Evolutionary conservation across 2,329 filamentous ascomycete species (phyloP).

Genomic region (Phialophora expanda): DNA sequence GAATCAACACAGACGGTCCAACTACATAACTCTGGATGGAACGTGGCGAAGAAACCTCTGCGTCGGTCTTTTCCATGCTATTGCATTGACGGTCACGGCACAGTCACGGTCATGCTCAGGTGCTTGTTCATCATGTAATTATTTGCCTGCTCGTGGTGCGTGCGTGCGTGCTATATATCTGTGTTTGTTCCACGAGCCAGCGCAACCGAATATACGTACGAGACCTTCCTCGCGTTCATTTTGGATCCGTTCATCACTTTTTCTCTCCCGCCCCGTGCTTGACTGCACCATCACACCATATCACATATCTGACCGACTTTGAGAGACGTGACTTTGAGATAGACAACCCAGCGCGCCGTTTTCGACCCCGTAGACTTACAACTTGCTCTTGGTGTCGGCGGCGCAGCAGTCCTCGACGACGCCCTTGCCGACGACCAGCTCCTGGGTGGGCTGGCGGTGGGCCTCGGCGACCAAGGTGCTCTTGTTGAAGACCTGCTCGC

Average conservation of each 20-base stretch:
- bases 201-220: no score
- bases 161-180: neutral
- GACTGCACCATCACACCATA: no score
- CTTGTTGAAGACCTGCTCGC: slow-evolving; percentile 51
- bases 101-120: neutral
- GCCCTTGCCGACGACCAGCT: slow-evolving; percentile 27
- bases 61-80: neutral
- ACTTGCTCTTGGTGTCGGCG: slow-evolving; percentile 30
- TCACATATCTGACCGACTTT: neutral
- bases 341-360: no score
- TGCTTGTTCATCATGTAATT: neutral
- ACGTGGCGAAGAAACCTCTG: neutral
- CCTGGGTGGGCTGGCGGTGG: slow-evolving; percentile 35
- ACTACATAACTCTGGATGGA: no score
- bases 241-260: no score
- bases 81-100: neutral
- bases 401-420: slow-evolving; percentile 27
- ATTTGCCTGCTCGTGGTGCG: neutral
- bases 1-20: no score
- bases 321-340: no score
- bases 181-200: neutral
- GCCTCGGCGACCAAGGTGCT: slow-evolving; percentile 27
- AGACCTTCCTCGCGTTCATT: no score
- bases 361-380: no score
- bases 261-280: neutral